Base-by-base conservation (phyloP, 768 basidiomycete genomes). In the Trametopsis cervina region DNA sequence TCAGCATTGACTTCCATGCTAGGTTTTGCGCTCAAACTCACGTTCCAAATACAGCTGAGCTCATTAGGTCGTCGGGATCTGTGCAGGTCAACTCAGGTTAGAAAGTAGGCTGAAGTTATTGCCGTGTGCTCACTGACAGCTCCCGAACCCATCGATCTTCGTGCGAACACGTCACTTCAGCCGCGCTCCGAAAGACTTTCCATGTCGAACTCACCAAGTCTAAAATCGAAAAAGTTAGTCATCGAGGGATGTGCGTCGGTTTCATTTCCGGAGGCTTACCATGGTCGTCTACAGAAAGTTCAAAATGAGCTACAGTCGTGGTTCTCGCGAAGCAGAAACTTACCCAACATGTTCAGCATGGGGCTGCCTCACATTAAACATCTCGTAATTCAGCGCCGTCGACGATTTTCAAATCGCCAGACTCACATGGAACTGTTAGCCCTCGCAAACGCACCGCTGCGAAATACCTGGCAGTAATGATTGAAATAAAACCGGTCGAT, bases 401-500 rank as follows among this genome's bases (percentile, higher is more conserved):
- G n/a, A 3, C 12, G 21, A 15, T 21, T 10, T 33, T 40, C 38
- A 40, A 42, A 29, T 18, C 26, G 22, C 13, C 18, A 27, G 53
- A 74, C 89, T 52, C 67, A 94, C 83, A 97, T 94, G 13, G 87
- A 81, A 54, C 87, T 81, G 61, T 95, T 96, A 7, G 93, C 91
- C 45, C 88, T 72, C 1, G 89, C 89, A 64, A 95, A 97, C 0
- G 90, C 92, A 4, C 92, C 91, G 44, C 80, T 80, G 50, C 92
- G 77, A 68, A 95, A 97, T 40, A 72, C 65, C 42, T 84, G 76
- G 58, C 92, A 95, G 65, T 96, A 96, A 57, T 94, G 92, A 51
- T 83, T 88, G 71, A 94, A 95, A 62, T 83, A 83, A 61, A 86
- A 92, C 35, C 92, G 75, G 60, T 96, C 92, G 37, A 97, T 81